Evolutionary conservation across 768 basidiomycete species (phyloP).

Genomic region (Kwoniella dejecticola): DNA sequence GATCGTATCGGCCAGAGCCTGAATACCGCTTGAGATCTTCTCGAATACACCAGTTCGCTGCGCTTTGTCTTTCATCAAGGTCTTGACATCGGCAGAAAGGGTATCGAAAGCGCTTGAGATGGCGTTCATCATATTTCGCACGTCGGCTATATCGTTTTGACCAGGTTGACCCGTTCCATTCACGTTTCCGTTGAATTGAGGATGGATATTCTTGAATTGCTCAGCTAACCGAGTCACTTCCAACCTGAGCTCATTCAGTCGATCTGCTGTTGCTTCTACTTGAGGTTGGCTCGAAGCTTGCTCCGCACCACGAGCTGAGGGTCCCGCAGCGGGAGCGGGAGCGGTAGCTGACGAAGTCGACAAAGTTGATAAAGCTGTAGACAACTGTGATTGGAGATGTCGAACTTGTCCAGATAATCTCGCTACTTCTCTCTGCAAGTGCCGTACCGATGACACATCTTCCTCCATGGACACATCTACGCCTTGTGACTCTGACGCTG

Average conservation of each 20-base stretch:
- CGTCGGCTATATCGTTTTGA: background rate
- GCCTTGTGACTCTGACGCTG: background rate
- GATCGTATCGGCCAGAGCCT: slow-evolving; percentile 1
- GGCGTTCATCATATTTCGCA: background rate
- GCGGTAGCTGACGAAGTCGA: too few relatives aligned
- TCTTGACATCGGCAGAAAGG: background rate
- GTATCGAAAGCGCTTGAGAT: background rate
- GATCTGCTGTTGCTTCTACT: background rate
- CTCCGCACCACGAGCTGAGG: background rate
- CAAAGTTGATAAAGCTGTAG: too few relatives aligned
- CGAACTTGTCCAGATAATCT: too few relatives aligned
- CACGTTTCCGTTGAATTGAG: background rate
- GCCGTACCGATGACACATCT: too few relatives aligned
- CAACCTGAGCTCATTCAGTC: background rate
- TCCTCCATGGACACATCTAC: too few relatives aligned
- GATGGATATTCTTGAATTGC: background rate
- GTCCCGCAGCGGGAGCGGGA: too few relatives aligned
- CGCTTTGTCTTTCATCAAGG: background rate
- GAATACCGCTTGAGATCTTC: slow-evolving; percentile 3
- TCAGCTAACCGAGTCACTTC: background rate
- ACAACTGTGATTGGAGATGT: too few relatives aligned
- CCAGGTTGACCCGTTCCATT: background rate
- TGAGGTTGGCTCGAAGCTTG: background rate
- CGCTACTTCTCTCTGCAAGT: too few relatives aligned
- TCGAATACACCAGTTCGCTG: background rate